Percentiles rank a stretch among this genome's conserved stretches.
These are phyloP conservation scores for Vickermania ingenoplastis DNA, from an alignment of 208 protist genomes.

Conservation along the genomic window DNA sequence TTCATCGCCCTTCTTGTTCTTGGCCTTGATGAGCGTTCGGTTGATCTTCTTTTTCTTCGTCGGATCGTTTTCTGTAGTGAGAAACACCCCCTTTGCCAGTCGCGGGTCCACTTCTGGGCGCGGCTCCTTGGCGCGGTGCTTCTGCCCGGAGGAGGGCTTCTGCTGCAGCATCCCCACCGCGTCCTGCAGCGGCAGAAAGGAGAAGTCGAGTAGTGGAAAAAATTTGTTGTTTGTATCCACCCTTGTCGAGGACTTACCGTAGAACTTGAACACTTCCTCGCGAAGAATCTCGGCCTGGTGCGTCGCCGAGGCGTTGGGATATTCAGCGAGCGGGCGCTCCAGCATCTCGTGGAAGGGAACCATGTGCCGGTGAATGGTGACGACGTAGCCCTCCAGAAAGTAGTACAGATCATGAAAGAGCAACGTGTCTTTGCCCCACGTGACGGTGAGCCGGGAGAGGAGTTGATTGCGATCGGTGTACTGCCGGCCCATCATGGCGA, in stretches of 20 bases:
- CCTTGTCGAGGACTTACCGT: slow-evolving; percentile 10
- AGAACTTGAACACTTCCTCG: slow-evolving; percentile 9
- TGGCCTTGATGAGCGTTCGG: slow-evolving; percentile 72
- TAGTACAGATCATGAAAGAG: slow-evolving; percentile 68
- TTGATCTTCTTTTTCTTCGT: slow-evolving; percentile 10
- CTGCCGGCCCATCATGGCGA: slow-evolving; percentile 46
- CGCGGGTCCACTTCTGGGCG: slow-evolving; percentile 32
- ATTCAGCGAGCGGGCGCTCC: slow-evolving; percentile 8
- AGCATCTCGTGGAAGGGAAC: slow-evolving; percentile 59
- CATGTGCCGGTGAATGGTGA: slow-evolving; percentile 70
- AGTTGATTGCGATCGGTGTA: slow-evolving; percentile 76
- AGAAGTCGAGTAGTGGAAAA: slow-evolving; percentile 44
- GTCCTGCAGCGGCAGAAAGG: slow-evolving; percentile 25
- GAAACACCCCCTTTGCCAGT: slow-evolving; percentile 56
- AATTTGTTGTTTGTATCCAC: slow-evolving; percentile 23
- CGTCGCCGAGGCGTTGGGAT: slow-evolving; percentile 14
- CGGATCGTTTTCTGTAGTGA: slow-evolving; percentile 64
- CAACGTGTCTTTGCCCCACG: slow-evolving; percentile 55
- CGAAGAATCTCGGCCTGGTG: slow-evolving; percentile 9
- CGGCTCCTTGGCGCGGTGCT: slow-evolving; percentile 19
- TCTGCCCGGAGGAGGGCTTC: slow-evolving; percentile 31
- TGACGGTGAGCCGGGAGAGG: slow-evolving; percentile 53
- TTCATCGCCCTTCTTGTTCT: slow-evolving; percentile 81
- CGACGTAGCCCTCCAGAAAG: slow-evolving; percentile 67
- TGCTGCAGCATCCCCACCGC: slow-evolving; percentile 29